Evolutionary conservation across 345 rosid genomes (phyloP).

Genomic region (Rubroshorea leprosula): DNA sequence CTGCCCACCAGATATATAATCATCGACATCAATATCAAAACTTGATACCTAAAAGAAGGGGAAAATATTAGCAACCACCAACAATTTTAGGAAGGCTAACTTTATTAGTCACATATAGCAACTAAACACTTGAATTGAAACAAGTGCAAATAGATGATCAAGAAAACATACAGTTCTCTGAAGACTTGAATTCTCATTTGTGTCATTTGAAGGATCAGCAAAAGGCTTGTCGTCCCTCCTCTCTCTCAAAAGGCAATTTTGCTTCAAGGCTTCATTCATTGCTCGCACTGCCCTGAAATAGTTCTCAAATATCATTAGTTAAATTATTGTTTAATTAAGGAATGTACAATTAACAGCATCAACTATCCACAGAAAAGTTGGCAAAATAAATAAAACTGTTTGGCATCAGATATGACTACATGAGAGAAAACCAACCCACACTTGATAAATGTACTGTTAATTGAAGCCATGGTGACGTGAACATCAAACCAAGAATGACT

Average conservation of each 20-base stretch:
- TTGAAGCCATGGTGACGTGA: no score
- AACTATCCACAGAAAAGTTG: no score
- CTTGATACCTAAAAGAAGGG: constrained; percentile 44
- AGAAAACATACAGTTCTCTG: constrained; percentile 53
- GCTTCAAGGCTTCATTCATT: constrained; percentile 94
- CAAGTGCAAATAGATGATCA: neutral
- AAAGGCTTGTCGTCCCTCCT: constrained; percentile 44
- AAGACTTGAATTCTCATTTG: constrained; percentile 34
- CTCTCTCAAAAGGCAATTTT: constrained; percentile 68
- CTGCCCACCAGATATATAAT: constrained; percentile 57
- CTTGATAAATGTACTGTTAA: no score
- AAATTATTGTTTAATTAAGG: no score
- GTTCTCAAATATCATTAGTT: no score
- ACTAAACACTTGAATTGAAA: neutral
- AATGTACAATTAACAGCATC: no score
- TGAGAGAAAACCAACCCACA: no score
- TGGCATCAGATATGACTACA: no score
- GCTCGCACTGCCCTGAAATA: constrained; percentile 92
- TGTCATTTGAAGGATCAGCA: constrained; percentile 41
- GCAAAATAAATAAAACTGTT: no score
- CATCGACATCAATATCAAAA: constrained; percentile 50
- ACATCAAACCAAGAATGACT: no score
- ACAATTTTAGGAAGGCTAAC: constrained; percentile 14
- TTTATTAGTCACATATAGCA: constrained; percentile 2
- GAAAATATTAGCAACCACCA: constrained; percentile 9